phyloP scores from a whole-genome alignment of 2,329 filamentous ascomycete genomes.

The Aspergillus uvarum region DNA sequence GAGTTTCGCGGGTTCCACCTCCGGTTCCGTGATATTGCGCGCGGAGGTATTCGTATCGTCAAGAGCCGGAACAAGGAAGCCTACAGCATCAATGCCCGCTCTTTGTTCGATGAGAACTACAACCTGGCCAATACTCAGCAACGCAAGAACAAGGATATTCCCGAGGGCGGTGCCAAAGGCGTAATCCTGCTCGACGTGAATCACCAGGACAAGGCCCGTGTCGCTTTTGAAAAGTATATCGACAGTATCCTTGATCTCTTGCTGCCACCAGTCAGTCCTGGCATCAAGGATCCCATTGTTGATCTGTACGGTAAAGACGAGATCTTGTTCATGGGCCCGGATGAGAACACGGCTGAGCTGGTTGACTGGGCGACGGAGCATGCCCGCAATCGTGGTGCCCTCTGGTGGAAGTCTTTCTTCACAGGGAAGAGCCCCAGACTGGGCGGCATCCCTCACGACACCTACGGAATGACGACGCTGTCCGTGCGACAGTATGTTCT shows the following conservation, averaged over 20 bases:
- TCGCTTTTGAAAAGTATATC: constrained; percentile 99
- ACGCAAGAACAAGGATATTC: constrained; percentile 99
- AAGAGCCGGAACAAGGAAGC: constrained; percentile 96
- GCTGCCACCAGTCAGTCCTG: constrained; percentile 82
- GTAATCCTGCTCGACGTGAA: constrained; percentile 91
- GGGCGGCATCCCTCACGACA: constrained; percentile 93
- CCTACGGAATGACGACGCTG: constrained; percentile 95
- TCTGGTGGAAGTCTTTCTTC: constrained; percentile 99
- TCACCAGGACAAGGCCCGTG: constrained; percentile 87
- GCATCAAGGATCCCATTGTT: constrained; percentile 98
- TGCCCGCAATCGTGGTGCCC: constrained; percentile 78
- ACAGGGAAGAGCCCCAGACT: constrained; percentile 96
- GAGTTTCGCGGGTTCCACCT: constrained; percentile 97
- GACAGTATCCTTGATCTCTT: constrained; percentile 96
- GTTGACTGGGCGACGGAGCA: constrained; percentile 99
- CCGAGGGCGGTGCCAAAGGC: constrained; percentile 96
- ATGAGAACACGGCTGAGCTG: constrained; percentile 96
- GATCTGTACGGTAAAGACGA: constrained; percentile 93
- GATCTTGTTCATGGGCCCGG: constrained; percentile 97
- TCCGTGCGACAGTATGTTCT: constrained; percentile 95
- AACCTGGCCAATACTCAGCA: constrained; percentile 97
- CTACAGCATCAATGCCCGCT: constrained; percentile 93
- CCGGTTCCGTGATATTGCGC: constrained; percentile 93
- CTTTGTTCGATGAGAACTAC: constrained; percentile 98
- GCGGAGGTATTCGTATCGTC: constrained; percentile 96